Base-by-base conservation (phyloP, 768 basidiomycete genomes). In the Porphyrellus cyaneotinctus region DNA sequence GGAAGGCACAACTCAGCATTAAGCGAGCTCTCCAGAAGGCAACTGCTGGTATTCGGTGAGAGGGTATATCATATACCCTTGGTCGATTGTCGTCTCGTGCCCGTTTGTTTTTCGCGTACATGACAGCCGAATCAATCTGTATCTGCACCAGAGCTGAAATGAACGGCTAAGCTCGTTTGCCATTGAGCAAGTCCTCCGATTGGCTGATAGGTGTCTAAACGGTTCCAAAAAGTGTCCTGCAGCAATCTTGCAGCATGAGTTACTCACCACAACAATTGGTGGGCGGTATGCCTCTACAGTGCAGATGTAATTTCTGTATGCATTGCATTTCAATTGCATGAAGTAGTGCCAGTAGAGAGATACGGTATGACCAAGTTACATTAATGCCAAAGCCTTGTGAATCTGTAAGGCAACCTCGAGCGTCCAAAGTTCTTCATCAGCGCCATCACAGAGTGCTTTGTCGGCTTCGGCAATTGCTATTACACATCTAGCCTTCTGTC, bases 21-120 rank as follows among this genome's bases (percentile, higher is more conserved):
- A 95, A 95, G 79, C 87, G 95, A 67, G 90, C 95, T 56, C 81
- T 99, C 70, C 95, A 97, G 81, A 99, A 98, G 82, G 95, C 93
- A 47, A 92, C 90, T 48, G 88, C 91, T 64, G 87, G 90, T 58
- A 83, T 91, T 70, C 87, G 91, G 77, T 91, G 72, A 84, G 54
- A 44, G 49, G 47, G 33, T 49, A 44, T 36, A 41, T 48, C 31
- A 38, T 28, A 51, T 47, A 51, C 31, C n/a, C n/a, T 37, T 52
- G 42, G 56, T 52, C 30, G 28, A 41, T 56, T 51, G 46, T 61
- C 47, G 51, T 56, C 46, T 46, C 50, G 51, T 57, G 52, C 53
- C 54, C 4, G 32, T 43, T 45, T 52, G 42, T 52, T 52, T 41
- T 52, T 54, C 26, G 20, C 42, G 32, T 43, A 18, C 45, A 64